Conservation (phyloP, 306 rosid species). For the Vigna hirtella region DNA sequence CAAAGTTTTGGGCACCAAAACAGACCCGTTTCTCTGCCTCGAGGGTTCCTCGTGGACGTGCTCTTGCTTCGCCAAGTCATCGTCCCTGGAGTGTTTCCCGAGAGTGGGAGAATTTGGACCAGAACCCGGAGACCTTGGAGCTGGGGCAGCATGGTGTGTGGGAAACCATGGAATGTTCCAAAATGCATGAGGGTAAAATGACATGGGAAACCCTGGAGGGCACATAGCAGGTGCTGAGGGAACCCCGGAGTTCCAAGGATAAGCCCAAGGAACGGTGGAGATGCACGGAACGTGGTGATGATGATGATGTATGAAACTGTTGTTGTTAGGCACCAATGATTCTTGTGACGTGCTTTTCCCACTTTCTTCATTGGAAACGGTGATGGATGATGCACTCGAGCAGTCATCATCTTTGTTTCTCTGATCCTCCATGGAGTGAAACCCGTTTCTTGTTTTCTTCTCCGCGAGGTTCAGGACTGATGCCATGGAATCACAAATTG, state of each 20-base stretch:
- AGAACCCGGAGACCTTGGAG: slow-evolving; percentile 40
- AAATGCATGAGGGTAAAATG: slow-evolving; percentile 70
- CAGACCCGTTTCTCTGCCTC: slow-evolving; percentile 62
- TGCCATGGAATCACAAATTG: slow-evolving; percentile 61
- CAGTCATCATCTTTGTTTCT: slow-evolving; percentile 62
- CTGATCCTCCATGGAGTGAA: slow-evolving; percentile 49
- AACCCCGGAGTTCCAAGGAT: slow-evolving; percentile 65
- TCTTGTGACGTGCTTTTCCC: slow-evolving; percentile 50
- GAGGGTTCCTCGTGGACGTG: slow-evolving; percentile 52
- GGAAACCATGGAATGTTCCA: slow-evolving; percentile 76
- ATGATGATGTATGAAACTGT: slow-evolving; percentile 48
- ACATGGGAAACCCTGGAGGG: slow-evolving; percentile 76
- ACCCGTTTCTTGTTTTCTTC: slow-evolving; percentile 55
- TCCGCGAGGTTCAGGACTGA: slow-evolving; percentile 54
- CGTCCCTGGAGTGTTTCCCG: slow-evolving; percentile 78
- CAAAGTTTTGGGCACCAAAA: slow-evolving; percentile 83
- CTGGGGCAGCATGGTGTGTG: slow-evolving; percentile 33
- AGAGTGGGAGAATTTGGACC: slow-evolving; percentile 50
- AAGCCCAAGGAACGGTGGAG: slow-evolving; percentile 82
- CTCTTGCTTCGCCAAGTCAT: slow-evolving; percentile 45
- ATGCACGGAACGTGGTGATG: slow-evolving; percentile 61
- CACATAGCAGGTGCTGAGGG: slow-evolving; percentile 60
- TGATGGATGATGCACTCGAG: slow-evolving; percentile 61
- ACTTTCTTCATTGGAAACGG: slow-evolving; percentile 58
- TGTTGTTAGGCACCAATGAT: slow-evolving; percentile 41